Evolutionary conservation across 345 rosid genomes (phyloP).

Genomic region (Luvunga scandens): DNA sequence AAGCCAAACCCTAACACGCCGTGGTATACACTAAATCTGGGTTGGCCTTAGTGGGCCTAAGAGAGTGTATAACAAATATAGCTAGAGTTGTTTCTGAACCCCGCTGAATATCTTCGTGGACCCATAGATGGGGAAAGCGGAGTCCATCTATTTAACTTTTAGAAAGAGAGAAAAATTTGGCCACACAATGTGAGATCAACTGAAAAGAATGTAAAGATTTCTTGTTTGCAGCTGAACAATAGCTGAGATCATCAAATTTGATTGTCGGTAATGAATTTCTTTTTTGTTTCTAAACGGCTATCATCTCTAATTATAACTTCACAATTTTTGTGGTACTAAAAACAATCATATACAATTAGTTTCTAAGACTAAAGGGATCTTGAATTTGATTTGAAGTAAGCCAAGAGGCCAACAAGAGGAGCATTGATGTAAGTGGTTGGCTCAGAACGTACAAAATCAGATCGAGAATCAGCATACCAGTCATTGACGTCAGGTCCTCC

Average conservation of each 20-base stretch:
- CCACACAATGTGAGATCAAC: not conserved
- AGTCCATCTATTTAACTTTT: too few species aligned
- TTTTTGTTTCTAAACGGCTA: not conserved
- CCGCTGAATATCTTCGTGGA: too few species aligned
- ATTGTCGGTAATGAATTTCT: not conserved
- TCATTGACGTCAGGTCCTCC: conserved; percentile 78
- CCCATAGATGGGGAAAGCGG: not conserved
- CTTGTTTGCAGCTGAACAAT: not conserved
- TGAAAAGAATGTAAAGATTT: too few species aligned
- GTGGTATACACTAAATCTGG: too few species aligned
- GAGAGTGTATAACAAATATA: too few species aligned
- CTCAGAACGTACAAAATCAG: conserved; percentile 47
- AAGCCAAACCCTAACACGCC: too few species aligned
- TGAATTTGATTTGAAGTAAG: conserved; percentile 42
- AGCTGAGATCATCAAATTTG: not conserved
- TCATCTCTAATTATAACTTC: not conserved
- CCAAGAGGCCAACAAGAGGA: conserved; percentile 62
- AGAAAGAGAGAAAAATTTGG: not conserved
- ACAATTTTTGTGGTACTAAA: not conserved
- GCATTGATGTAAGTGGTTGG: conserved; percentile 66
- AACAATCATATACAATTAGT: not conserved
- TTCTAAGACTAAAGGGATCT: not conserved
- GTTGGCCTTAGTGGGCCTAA: too few species aligned
- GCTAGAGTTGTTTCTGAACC: too few species aligned
- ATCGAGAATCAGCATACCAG: conserved; percentile 45